Percentiles rank a stretch among this genome's conserved stretches.
phyloP scores from a whole-genome alignment of 306 rosid species.

The Sicyos edulis region DNA sequence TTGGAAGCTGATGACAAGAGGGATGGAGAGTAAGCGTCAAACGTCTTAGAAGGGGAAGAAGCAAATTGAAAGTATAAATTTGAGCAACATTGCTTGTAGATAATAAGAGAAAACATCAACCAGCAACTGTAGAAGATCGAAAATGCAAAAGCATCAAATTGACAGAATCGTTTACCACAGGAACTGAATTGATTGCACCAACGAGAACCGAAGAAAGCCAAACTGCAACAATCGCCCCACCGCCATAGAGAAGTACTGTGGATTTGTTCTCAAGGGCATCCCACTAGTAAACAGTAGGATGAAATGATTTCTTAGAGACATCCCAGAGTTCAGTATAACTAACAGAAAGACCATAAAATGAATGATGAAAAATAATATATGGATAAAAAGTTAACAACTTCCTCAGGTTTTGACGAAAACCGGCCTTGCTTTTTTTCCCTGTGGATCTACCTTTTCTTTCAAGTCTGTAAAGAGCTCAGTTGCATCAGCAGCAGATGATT shows the following conservation, averaged over 20 bases:
- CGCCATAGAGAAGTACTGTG: conserved; percentile 84
- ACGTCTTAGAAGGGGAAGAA: neutral
- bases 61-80: neutral
- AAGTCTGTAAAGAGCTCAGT: conserved; percentile 69
- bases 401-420: neutral
- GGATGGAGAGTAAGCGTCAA: conserved; percentile 16
- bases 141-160: conserved; percentile 1
- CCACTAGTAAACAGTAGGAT: conserved; percentile 51
- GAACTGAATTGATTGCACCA: conserved; percentile 88
- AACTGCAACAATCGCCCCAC: conserved; percentile 76
- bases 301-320: conserved; percentile 14
- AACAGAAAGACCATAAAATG: conserved; percentile 17
- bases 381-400: neutral
- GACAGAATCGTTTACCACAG: conserved; percentile 51
- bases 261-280: conserved; percentile 95
- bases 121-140: neutral
- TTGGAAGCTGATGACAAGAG: conserved; percentile 68
- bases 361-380: conserved; percentile 20
- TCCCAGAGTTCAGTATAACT: neutral
- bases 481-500: conserved; percentile 64
- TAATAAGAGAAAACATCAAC: neutral
- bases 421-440: neutral
- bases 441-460: conserved; percentile 67
- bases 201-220: conserved; percentile 89
- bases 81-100: neutral